Evolutionary conservation across 495 filamentous ascomycete genomes (phyloP).

Genomic region (Talaromyces proteolyticus): DNA sequence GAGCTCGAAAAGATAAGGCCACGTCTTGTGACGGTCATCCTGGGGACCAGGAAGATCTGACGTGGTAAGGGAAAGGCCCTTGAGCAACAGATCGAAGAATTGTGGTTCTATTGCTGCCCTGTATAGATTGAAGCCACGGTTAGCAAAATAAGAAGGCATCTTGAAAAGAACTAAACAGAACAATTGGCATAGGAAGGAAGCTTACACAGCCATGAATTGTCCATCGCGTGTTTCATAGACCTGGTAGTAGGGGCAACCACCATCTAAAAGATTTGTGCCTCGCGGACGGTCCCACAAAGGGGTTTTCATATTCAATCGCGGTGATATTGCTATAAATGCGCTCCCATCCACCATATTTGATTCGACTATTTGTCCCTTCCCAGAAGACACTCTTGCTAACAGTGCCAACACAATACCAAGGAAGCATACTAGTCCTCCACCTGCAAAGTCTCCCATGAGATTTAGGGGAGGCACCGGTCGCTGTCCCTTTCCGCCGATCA

Average conservation of each 20-base stretch:
- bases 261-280: constrained; percentile 65
- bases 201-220: constrained; percentile 59
- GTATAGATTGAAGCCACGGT: too few relatives aligned
- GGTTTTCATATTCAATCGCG: constrained; percentile 49
- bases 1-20: constrained; percentile 48
- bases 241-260: constrained; percentile 69
- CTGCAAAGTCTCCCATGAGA: constrained; percentile 73
- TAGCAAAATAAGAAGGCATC: too few relatives aligned
- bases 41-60: constrained; percentile 16
- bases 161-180: too few relatives aligned
- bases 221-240: constrained; percentile 64
- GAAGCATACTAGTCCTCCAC: constrained; percentile 53
- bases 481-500: constrained; percentile 52
- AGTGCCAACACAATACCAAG: constrained; percentile 9
- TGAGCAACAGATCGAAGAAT: constrained; percentile 32
- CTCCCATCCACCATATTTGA: constrained; percentile 82
- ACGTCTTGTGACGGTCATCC: constrained; percentile 44
- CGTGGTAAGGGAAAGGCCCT: constrained; percentile 44
- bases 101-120: not conserved
- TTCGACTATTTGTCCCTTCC: constrained; percentile 70
- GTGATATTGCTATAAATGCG: constrained; percentile 58
- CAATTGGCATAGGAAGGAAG: too few relatives aligned
- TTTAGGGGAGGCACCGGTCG: constrained; percentile 67
- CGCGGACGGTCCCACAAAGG: constrained; percentile 46
- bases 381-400: constrained; percentile 22